Percentiles rank a stretch among this genome's conserved stretches.
Conservation (phyloP, 306 rosid species). For the Myrica gale region DNA sequence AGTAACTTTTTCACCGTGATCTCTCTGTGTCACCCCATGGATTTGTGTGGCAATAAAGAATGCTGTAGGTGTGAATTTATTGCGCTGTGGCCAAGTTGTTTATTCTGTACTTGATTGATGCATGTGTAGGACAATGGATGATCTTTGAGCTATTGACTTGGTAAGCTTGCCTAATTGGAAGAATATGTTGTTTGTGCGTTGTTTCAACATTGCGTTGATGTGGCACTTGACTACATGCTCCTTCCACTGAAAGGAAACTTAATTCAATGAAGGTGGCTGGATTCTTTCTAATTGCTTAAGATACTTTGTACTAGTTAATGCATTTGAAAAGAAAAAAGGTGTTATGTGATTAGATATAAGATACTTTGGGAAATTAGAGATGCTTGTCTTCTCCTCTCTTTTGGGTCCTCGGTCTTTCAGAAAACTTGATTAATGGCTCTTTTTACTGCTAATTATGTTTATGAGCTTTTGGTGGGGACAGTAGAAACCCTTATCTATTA, state of each 20-base stretch:
- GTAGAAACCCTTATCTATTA: background rate
- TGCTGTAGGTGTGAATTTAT: background rate
- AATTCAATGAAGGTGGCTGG: background rate
- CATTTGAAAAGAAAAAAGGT: background rate
- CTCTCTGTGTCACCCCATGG: background rate
- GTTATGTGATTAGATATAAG: background rate
- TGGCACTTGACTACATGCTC: background rate
- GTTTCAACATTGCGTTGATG: background rate
- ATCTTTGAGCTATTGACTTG: background rate
- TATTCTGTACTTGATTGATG: background rate
- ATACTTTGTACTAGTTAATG: background rate
- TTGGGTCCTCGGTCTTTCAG: background rate
- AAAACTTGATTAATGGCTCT: background rate
- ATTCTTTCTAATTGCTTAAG: slow-evolving; percentile 1
- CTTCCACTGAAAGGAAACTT: background rate
- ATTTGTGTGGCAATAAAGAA: background rate
- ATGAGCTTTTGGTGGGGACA: background rate
- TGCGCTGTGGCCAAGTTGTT: background rate
- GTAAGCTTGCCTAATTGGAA: background rate
- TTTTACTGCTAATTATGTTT: background rate
- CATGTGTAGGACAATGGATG: background rate
- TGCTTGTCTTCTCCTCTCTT: background rate
- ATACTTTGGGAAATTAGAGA: background rate
- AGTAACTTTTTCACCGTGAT: background rate
- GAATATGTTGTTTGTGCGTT: no score